Percentiles rank a stretch among this genome's conserved stretches.
Conservation (phyloP, 2,329 filamentous ascomycete species). For the Microcera coccophila region DNA sequence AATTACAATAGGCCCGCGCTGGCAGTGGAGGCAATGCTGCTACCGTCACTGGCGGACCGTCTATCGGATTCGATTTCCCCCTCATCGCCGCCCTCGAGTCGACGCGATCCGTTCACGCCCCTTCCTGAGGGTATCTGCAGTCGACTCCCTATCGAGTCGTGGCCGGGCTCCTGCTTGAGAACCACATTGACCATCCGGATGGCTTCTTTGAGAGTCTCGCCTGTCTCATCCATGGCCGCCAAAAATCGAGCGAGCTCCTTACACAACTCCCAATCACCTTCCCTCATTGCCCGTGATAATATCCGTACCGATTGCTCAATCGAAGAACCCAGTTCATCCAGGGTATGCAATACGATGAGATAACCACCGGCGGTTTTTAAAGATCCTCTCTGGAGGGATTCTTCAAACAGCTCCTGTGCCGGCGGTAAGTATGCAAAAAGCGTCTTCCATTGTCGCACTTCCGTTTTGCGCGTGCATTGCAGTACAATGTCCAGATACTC, state of each 20-base stretch:
- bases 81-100: conserved; percentile 30
- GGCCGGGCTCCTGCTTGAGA: conserved; percentile 28
- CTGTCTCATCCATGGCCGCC: conserved; percentile 84
- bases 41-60: conserved; percentile 36
- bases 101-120: conserved; percentile 29
- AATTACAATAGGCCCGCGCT: conserved; percentile 22
- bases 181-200: conserved; percentile 57
- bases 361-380: conserved; percentile 96
- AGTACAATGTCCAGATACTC: conserved; percentile 93
- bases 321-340: conserved; percentile 64
- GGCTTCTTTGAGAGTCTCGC: conserved; percentile 70
- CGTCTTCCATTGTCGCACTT: conserved; percentile 90
- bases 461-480: conserved; percentile 95
- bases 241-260: conserved; percentile 93
- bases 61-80: conserved; percentile 36
- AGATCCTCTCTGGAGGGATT: conserved; percentile 77
- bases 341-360: conserved; percentile 86
- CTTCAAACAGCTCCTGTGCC: conserved; percentile 87
- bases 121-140: conserved; percentile 32
- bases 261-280: conserved; percentile 92
- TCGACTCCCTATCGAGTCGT: conserved; percentile 26
- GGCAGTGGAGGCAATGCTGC: conserved; percentile 35
- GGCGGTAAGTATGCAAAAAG: conserved; percentile 88
- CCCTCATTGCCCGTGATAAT: conserved; percentile 73
- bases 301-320: conserved; percentile 77